Evolutionary conservation across 257 asterid species (phyloP).

Genomic region (Fraxinus cuspidata): DNA sequence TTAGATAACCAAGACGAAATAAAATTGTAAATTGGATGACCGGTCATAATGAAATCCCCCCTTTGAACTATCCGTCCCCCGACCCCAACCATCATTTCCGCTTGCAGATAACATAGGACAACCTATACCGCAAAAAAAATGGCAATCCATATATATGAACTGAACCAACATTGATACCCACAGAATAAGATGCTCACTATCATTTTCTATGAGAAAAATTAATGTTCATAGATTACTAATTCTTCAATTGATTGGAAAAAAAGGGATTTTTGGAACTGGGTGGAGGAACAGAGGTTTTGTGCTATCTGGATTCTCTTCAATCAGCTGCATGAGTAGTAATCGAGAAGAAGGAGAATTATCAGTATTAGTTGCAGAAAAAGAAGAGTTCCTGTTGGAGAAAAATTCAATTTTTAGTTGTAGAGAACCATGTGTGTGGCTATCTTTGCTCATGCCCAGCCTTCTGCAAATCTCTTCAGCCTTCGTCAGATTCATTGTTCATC

Average conservation of each 20-base stretch:
- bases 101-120: neutral
- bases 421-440: slow-evolving; percentile 42
- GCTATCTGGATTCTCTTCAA: slow-evolving; percentile 5
- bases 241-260: neutral
- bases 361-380: slow-evolving; percentile 16
- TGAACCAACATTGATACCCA: neutral
- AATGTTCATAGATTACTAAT: neutral
- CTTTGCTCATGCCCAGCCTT: slow-evolving; percentile 46
- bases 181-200: slow-evolving; percentile 9
- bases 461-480: slow-evolving; percentile 26
- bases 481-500: slow-evolving; percentile 42
- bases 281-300: neutral
- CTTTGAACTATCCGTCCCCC: slow-evolving; percentile 28
- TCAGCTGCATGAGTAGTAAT: slow-evolving; percentile 56
- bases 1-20: neutral
- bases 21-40: neutral
- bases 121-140: neutral
- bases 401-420: slow-evolving; percentile 16
- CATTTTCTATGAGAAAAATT: neutral
- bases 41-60: neutral
- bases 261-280: neutral
- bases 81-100: neutral
- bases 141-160: neutral
- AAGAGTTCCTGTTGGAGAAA: slow-evolving; percentile 25
- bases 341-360: slow-evolving; percentile 17